phyloP scores from a whole-genome alignment of 371 early-diverging fungal genomes.

The Chytridiales sp. region DNA sequence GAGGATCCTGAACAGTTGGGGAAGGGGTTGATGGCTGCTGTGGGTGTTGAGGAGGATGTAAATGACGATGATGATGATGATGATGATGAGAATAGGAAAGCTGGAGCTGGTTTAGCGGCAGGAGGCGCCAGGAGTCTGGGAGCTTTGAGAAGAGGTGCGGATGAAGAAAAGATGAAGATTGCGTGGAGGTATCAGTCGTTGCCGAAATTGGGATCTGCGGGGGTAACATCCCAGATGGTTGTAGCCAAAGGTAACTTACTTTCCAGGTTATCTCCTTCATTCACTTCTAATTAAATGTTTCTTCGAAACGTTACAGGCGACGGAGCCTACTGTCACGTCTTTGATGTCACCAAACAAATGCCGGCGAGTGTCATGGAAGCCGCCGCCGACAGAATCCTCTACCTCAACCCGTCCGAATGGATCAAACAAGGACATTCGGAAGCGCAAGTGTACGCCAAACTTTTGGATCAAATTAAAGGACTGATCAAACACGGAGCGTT shows the following conservation, averaged over 20 bases:
- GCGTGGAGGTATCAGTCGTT: slow-evolving; percentile 91
- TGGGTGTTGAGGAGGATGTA: slow-evolving; percentile 40
- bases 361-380: slow-evolving; percentile 52
- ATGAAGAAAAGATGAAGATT: slow-evolving; percentile 72
- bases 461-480: slow-evolving; percentile 57
- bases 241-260: not conserved
- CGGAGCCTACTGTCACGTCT: slow-evolving; percentile 61
- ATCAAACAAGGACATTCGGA: slow-evolving; percentile 6
- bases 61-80: slow-evolving; percentile 48
- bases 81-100: slow-evolving; percentile 40
- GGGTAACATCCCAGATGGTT: not conserved
- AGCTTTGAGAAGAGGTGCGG: slow-evolving; percentile 27
- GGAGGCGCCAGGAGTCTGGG: slow-evolving; percentile 15
- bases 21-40: slow-evolving; percentile 61
- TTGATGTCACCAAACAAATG: slow-evolving; percentile 75
- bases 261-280: not conserved
- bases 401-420: slow-evolving; percentile 30
- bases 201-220: slow-evolving; percentile 51
- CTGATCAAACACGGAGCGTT: slow-evolving; percentile 64
- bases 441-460: slow-evolving; percentile 50
- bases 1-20: slow-evolving; percentile 54
- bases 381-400: slow-evolving; percentile 37
- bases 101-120: not conserved
- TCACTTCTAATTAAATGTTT: not conserved
- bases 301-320: not conserved